These are phyloP conservation scores for Tephrocybe sp. DNA, from an alignment of 768 basidiomycete species.

Conservation along the genomic window DNA sequence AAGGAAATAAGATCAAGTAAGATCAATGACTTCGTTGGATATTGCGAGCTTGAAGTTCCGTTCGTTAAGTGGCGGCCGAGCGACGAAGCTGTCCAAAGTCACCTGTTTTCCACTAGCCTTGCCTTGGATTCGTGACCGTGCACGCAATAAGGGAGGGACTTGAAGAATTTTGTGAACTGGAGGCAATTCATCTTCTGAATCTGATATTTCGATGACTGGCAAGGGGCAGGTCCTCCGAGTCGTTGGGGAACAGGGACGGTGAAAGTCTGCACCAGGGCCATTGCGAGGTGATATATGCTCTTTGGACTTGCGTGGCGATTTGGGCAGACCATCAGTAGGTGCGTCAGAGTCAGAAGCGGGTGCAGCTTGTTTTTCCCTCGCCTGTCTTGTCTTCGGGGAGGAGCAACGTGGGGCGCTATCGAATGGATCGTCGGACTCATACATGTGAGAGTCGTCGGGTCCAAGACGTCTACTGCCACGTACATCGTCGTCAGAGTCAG, in stretches of 20 bases:
- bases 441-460: slow-evolving; percentile 12
- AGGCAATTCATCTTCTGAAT: slow-evolving; percentile 27
- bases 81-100: slow-evolving; percentile 4
- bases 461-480: not conserved
- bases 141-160: slow-evolving; percentile 13
- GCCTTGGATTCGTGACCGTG: slow-evolving; percentile 11
- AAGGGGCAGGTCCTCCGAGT: not conserved
- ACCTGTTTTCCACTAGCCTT: slow-evolving; percentile 7
- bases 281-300: slow-evolving; percentile 18
- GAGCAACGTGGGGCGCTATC: not conserved
- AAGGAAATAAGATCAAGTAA: too few species aligned
- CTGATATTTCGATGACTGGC: slow-evolving; percentile 37
- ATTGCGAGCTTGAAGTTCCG: not conserved
- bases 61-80: not conserved
- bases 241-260: slow-evolving; percentile 9
- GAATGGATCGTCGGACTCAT: slow-evolving; percentile 13
- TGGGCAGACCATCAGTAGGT: slow-evolving; percentile 2
- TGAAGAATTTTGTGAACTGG: not conserved
- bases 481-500: slow-evolving; percentile 14
- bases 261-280: not conserved
- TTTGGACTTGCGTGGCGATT: slow-evolving; percentile 21
- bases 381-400: not conserved
- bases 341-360: slow-evolving; percentile 22
- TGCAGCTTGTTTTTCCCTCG: slow-evolving; percentile 2
- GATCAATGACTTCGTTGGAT: slow-evolving; percentile 13